Evolutionary conservation across 805 yeast genomes (phyloP).

Genomic region (Isabelozyma rhagii): DNA sequence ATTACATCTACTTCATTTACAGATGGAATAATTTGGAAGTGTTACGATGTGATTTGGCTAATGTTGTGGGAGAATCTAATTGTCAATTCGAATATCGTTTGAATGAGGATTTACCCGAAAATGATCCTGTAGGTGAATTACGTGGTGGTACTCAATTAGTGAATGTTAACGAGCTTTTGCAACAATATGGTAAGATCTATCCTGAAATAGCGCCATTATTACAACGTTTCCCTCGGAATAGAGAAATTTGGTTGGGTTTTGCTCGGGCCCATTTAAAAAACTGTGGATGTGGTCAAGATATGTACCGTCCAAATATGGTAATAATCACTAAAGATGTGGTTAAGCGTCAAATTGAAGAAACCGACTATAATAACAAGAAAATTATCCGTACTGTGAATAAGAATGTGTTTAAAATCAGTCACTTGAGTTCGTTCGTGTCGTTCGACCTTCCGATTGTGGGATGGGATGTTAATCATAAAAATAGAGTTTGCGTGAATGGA

Average conservation of each 20-base stretch:
- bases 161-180: constrained; percentile 15
- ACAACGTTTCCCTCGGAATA: constrained; percentile 14
- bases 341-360: neutral
- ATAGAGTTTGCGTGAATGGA: constrained; percentile 19
- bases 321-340: constrained; percentile 16
- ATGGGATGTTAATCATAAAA: constrained; percentile 20
- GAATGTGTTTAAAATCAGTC: constrained; percentile 22
- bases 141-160: constrained; percentile 36
- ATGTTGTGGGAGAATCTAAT: constrained; percentile 6
- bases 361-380: constrained; percentile 4
- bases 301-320: constrained; percentile 40
- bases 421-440: constrained; percentile 26
- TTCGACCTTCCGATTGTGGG: constrained; percentile 27
- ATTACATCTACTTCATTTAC: constrained; percentile 26
- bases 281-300: constrained; percentile 39
- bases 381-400: neutral
- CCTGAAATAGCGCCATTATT: constrained; percentile 6
- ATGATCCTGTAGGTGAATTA: constrained; percentile 24
- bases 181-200: constrained; percentile 12
- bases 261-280: constrained; percentile 35
- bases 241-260: constrained; percentile 38
- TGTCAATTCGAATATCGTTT: constrained; percentile 10
- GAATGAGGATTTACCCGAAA: constrained; percentile 1
- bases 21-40: constrained; percentile 29
- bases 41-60: constrained; percentile 20